A percentile compares a stretch with the other conserved stretches of the same genome.
phyloP scores from a whole-genome alignment of 129 eudicot genomes.

The Flaveria brownii region DNA sequence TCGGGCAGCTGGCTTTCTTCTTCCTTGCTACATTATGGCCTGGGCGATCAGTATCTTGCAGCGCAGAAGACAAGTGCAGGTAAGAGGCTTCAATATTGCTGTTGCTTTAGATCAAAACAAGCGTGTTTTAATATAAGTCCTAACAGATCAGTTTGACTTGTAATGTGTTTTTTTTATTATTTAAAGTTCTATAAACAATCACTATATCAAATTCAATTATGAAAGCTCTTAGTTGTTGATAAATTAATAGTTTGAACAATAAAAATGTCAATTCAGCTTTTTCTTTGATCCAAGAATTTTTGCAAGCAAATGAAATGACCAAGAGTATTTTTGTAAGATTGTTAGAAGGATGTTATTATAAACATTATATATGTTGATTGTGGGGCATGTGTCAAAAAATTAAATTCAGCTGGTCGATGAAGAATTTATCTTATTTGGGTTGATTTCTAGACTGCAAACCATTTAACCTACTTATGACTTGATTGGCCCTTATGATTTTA shows the following conservation, averaged over 20 bases:
- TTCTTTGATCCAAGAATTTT: not conserved
- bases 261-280: not conserved
- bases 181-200: not conserved
- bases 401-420: too few species aligned
- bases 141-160: not conserved
- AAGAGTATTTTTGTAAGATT: not conserved
- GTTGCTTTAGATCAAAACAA: not conserved
- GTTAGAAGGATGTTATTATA: too few species aligned
- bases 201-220: not conserved
- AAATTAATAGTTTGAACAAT: not conserved
- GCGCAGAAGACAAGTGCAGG: conserved; percentile 80
- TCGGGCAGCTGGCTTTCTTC: conserved; percentile 79
- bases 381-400: too few species aligned
- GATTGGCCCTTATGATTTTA: too few species aligned
- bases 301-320: not conserved
- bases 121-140: not conserved
- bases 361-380: too few species aligned
- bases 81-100: conserved; percentile 16
- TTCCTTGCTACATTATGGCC: conserved; percentile 80
- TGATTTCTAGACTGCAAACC: too few species aligned
- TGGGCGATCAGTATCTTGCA: conserved; percentile 80
- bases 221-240: not conserved
- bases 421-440: too few species aligned
- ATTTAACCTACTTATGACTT: too few species aligned
- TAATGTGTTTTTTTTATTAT: not conserved